Evolutionary conservation across 2,329 filamentous ascomycete species (phyloP).

Genomic region (Coleophoma eucalyptorum): DNA sequence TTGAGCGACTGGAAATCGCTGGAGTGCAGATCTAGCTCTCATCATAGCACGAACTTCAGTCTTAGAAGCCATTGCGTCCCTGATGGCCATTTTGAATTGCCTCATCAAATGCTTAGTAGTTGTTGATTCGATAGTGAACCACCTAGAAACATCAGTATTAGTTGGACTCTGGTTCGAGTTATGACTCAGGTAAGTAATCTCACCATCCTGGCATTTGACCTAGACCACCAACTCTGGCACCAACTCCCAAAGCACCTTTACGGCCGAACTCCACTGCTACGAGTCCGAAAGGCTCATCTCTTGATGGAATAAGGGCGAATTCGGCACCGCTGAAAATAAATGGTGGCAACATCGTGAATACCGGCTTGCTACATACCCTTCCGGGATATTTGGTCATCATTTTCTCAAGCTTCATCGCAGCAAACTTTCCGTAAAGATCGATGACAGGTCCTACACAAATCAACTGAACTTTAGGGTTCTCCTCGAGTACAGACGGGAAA

Average conservation of each 20-base stretch:
- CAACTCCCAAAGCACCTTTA: conserved; percentile 64
- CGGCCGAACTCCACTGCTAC: conserved; percentile 67
- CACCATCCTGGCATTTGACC: conserved; percentile 67
- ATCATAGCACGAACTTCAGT: conserved; percentile 53
- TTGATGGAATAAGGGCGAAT: conserved; percentile 64
- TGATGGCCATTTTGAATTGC: conserved; percentile 62
- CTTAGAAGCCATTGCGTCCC: conserved; percentile 55
- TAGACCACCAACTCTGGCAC: conserved; percentile 61
- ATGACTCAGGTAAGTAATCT: too few species aligned
- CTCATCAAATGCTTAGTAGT: conserved; percentile 59
- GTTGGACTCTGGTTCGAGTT: too few species aligned
- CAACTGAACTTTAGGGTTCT: conserved; percentile 55
- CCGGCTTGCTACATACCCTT: conserved; percentile 63
- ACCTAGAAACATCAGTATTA: conserved; percentile 22
- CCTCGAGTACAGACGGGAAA: conserved; percentile 58
- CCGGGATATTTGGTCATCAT: conserved; percentile 65
- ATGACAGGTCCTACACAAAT: conserved; percentile 63
- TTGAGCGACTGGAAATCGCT: conserved; percentile 63
- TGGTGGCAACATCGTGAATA: conserved; percentile 63
- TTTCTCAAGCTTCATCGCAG: conserved; percentile 58
- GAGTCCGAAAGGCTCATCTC: conserved; percentile 66
- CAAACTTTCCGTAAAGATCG: conserved; percentile 65
- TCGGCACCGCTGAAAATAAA: conserved; percentile 66
- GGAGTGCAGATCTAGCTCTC: conserved; percentile 60
- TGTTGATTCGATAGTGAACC: conserved; percentile 65